These are phyloP conservation scores for Pythium vanterpoolii DNA, from an alignment of 352 stramenopile genomes.

Conservation along the genomic window DNA sequence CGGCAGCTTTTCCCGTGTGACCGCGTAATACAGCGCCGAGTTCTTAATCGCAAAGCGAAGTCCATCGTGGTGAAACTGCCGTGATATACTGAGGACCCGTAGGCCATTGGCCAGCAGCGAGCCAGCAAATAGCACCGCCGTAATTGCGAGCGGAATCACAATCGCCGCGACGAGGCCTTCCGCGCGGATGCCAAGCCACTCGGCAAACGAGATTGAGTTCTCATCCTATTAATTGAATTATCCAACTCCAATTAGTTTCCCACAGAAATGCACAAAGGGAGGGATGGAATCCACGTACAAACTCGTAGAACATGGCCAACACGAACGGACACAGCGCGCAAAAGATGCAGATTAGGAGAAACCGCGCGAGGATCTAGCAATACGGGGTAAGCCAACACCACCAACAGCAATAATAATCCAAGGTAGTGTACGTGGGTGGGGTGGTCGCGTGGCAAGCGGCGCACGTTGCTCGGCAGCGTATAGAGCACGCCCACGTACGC, in stretches of 20 bases:
- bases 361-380: slow-evolving; percentile 77
- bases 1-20: slow-evolving; percentile 67
- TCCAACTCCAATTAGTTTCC: neutral
- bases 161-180: slow-evolving; percentile 55
- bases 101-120: slow-evolving; percentile 72
- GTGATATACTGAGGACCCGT: slow-evolving; percentile 70
- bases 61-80: slow-evolving; percentile 69
- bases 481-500: slow-evolving; percentile 88
- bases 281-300: slow-evolving; percentile 36
- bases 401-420: slow-evolving; percentile 2
- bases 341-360: slow-evolving; percentile 87
- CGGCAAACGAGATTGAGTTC: slow-evolving; percentile 71
- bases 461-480: slow-evolving; percentile 69
- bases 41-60: slow-evolving; percentile 82
- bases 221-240: slow-evolving; percentile 44
- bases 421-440: slow-evolving; percentile 62
- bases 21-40: slow-evolving; percentile 73
- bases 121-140: slow-evolving; percentile 73
- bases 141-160: slow-evolving; percentile 62
- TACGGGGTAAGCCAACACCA: neutral
- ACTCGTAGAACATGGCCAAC: slow-evolving; percentile 78
- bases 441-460: slow-evolving; percentile 75
- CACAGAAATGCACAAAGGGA: neutral
- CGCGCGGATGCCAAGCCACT: slow-evolving; percentile 78
- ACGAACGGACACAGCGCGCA: slow-evolving; percentile 81